Evolutionary conservation across 2,329 filamentous ascomycete genomes (phyloP).

Genomic region (Verticillium albo-atrum): DNA sequence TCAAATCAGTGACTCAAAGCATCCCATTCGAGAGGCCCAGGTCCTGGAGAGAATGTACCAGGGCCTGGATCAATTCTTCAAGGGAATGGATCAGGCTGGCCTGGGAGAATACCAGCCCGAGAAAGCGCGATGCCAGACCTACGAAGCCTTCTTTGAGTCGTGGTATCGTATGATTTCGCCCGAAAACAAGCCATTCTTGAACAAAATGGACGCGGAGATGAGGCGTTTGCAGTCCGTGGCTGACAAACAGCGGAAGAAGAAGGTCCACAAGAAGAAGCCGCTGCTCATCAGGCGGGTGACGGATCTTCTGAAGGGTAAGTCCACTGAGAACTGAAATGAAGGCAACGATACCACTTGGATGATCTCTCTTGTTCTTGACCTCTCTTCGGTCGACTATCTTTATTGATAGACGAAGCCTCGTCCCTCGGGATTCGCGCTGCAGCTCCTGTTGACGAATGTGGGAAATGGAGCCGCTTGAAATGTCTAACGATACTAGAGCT

Average conservation of each 20-base stretch:
- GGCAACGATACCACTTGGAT: no score
- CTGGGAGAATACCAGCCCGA: background rate
- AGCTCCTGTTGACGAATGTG: no score
- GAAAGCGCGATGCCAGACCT: background rate
- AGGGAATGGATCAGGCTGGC: background rate
- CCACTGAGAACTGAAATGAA: background rate
- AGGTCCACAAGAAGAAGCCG: background rate
- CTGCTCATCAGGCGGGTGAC: background rate
- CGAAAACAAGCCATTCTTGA: background rate
- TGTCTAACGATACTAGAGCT: no score
- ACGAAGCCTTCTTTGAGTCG: background rate
- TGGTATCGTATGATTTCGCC: background rate
- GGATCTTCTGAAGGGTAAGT: background rate
- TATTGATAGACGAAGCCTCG: no score
- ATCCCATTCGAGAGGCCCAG: background rate
- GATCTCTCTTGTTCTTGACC: no score
- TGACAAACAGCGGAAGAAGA: background rate
- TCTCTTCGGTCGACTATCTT: no score
- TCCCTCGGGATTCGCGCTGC: no score
- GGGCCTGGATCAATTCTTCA: background rate
- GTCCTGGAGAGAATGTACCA: background rate
- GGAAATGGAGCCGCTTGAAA: no score
- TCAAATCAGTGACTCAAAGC: background rate
- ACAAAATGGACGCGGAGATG: background rate
- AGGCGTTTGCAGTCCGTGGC: background rate